Percentiles rank a stretch among this genome's conserved stretches.
Conservation (phyloP, 805 yeast genomes). For the Monosporozyma aquatica region DNA sequence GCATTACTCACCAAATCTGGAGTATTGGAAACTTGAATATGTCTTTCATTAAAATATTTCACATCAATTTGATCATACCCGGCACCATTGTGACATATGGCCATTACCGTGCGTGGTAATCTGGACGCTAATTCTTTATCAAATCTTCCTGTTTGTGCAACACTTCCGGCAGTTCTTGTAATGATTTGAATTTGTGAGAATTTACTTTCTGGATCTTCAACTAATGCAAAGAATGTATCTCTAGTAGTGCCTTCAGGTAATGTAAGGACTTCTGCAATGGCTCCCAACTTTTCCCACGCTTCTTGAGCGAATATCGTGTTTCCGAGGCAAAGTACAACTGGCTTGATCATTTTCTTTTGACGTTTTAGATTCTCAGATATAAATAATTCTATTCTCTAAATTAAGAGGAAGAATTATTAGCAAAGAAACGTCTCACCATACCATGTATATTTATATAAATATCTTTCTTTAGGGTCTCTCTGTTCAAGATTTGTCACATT, state of each 20-base stretch:
- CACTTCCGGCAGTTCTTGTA: slow-evolving; percentile 47
- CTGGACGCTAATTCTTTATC: slow-evolving; percentile 50
- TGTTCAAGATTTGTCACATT: too few relatives aligned
- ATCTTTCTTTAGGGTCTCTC: too few relatives aligned
- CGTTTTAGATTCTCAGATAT: too few relatives aligned
- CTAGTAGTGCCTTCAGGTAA: slow-evolving; percentile 34
- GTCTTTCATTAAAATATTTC: slow-evolving; percentile 39
- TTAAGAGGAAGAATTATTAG: too few relatives aligned
- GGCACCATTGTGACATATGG: slow-evolving; percentile 60
- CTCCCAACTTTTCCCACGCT: slow-evolving; percentile 52
- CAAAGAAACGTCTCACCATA: too few relatives aligned
- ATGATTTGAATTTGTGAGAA: slow-evolving; percentile 30
- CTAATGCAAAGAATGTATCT: slow-evolving; percentile 26
- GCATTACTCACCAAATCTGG: slow-evolving; percentile 61
- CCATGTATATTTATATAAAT: too few relatives aligned
- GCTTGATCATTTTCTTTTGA: slow-evolving; percentile 31
- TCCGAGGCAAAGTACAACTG: slow-evolving; percentile 61
- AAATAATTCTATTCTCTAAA: too few relatives aligned
- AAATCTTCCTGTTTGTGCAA: slow-evolving; percentile 48
- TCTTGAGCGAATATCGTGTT: slow-evolving; percentile 48
- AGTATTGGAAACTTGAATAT: slow-evolving; percentile 58
- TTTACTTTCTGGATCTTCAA: slow-evolving; percentile 27
- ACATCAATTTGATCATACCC: slow-evolving; percentile 69
- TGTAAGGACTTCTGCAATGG: slow-evolving; percentile 41
- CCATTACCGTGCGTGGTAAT: slow-evolving; percentile 45